Conservation (phyloP, 2,329 filamentous ascomycete species). For the Exophiala lecanii-corni region DNA sequence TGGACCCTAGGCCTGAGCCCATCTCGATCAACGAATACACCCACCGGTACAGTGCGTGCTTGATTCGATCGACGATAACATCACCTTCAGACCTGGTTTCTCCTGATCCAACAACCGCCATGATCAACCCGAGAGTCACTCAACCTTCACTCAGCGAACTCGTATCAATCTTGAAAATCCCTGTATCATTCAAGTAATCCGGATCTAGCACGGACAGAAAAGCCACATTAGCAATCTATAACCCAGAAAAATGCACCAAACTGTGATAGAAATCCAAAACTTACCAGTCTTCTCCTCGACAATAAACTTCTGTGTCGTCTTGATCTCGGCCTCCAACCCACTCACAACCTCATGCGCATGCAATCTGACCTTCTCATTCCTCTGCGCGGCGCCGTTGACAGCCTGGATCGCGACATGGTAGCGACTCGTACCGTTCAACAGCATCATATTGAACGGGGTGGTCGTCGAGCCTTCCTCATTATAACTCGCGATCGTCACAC, state of each 20-base stretch:
- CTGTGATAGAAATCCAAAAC: slow-evolving; percentile 17
- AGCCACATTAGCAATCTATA: too few species aligned
- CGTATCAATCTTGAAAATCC: slow-evolving; percentile 18
- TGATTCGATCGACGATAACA: too few species aligned
- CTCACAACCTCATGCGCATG: slow-evolving; percentile 44
- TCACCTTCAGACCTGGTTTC: too few species aligned
- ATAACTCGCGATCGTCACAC: slow-evolving; percentile 56
- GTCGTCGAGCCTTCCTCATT: slow-evolving; percentile 63
- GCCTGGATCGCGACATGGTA: slow-evolving; percentile 57
- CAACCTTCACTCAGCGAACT: slow-evolving; percentile 19
- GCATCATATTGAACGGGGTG: slow-evolving; percentile 67
- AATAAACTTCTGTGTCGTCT: slow-evolving; percentile 52
- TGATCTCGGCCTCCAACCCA: slow-evolving; percentile 47
- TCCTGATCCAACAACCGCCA: too few species aligned
- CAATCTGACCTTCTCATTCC: slow-evolving; percentile 46
- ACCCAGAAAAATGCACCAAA: background rate
- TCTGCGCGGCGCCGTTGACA: slow-evolving; percentile 44
- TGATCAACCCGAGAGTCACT: too few species aligned
- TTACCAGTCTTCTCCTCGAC: slow-evolving; percentile 49
- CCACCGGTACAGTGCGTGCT: too few species aligned
- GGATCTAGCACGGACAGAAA: too few species aligned
- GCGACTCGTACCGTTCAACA: slow-evolving; percentile 56
- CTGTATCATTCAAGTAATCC: slow-evolving; percentile 21
- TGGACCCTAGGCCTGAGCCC: too few species aligned
- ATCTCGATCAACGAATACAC: too few species aligned